phyloP scores from a whole-genome alignment of 2,329 filamentous ascomycete species.

The Claviceps paspali region DNA sequence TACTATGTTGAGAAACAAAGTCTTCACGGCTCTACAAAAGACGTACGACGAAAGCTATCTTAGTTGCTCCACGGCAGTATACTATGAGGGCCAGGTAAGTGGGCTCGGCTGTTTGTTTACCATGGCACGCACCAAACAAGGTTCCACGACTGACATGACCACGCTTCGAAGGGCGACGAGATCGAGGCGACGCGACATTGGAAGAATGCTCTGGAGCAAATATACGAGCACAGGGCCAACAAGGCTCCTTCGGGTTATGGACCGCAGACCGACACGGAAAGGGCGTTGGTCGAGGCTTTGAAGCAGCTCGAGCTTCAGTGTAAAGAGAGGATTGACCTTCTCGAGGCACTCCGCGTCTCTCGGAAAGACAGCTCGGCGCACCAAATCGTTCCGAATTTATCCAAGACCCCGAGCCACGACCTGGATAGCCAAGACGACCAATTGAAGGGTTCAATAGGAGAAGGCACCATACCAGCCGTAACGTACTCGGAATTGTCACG shows the following conservation, averaged over 20 bases:
- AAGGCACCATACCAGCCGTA: constrained; percentile 67
- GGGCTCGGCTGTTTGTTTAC: background rate
- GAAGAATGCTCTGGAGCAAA: constrained; percentile 75
- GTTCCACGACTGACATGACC: background rate
- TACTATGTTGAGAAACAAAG: constrained; percentile 39
- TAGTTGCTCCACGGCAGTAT: constrained; percentile 87
- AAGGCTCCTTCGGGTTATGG: constrained; percentile 53
- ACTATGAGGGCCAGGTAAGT: constrained; percentile 77
- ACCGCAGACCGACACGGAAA: constrained; percentile 69
- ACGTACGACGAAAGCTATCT: constrained; percentile 95
- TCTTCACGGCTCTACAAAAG: constrained; percentile 70
- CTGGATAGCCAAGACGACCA: constrained; percentile 8
- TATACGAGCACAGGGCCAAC: constrained; percentile 72
- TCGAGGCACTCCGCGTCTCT: constrained; percentile 65
- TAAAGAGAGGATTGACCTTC: constrained; percentile 78
- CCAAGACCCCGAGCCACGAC: constrained; percentile 10
- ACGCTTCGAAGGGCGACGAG: constrained; percentile 57
- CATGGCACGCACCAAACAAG: no score
- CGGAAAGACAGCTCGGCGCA: constrained; percentile 23
- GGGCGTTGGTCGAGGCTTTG: constrained; percentile 65
- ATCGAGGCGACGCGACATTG: constrained; percentile 80
- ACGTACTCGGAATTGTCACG: constrained; percentile 70
- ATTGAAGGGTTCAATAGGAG: constrained; percentile 51
- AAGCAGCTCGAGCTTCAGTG: constrained; percentile 77
- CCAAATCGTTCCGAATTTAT: constrained; percentile 5